These are phyloP conservation scores for Senna siamea DNA, from an alignment of 306 rosid species.

Conservation along the genomic window DNA sequence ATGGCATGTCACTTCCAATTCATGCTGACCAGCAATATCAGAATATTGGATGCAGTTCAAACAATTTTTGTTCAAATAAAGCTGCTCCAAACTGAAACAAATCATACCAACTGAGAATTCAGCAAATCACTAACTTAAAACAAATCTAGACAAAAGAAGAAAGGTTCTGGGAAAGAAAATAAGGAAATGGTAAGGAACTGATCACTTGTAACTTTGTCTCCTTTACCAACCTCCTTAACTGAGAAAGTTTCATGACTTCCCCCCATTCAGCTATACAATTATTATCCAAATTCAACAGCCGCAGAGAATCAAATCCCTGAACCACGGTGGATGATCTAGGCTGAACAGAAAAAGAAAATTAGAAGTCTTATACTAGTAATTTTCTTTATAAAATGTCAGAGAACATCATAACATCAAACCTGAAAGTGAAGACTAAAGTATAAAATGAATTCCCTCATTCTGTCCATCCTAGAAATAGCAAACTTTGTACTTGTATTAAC, in stretches of 20 bases:
- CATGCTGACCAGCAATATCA: constrained; percentile 41
- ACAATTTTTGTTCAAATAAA: constrained; percentile 82
- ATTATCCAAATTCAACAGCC: constrained; percentile 88
- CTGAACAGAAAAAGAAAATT: constrained; percentile 54
- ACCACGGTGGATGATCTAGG: constrained; percentile 65
- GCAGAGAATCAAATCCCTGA: constrained; percentile 79
- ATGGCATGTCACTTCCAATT: constrained; percentile 44
- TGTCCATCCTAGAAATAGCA: constrained; percentile 11
- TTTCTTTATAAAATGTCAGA: constrained; percentile 9
- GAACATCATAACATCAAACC: constrained; percentile 3
- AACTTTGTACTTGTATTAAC: constrained; percentile 5
- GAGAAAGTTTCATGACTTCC: constrained; percentile 81
- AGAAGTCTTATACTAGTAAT: constrained; percentile 33
- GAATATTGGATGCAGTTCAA: constrained; percentile 72
- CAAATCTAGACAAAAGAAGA: constrained; percentile 28
- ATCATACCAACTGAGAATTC: constrained; percentile 38
- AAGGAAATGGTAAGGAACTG: constrained; percentile 14
- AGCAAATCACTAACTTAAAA: constrained; percentile 35
- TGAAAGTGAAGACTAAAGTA: constrained; percentile 13
- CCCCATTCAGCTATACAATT: constrained; percentile 82
- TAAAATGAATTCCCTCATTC: constrained; percentile 1
- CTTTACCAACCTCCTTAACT: constrained; percentile 66
- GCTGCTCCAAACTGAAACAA: constrained; percentile 93
- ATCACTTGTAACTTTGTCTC: constrained; percentile 21
- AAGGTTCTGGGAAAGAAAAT: constrained; percentile 13